Conservation (phyloP, 2,329 filamentous ascomycete genomes). For the Paecilomyces variotii region DNA sequence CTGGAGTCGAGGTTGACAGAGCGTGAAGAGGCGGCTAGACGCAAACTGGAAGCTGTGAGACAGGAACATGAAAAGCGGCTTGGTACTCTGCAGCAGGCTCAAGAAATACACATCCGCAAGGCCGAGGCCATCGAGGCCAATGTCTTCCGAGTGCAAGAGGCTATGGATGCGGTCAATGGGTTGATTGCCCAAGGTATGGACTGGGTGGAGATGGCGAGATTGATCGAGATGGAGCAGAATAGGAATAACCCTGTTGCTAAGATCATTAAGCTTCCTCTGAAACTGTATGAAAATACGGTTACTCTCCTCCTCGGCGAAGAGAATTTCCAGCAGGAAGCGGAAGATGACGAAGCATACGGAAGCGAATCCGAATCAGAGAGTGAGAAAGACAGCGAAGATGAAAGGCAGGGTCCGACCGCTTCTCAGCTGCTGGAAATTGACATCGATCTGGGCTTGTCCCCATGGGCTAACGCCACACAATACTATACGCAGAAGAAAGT, state of each 20-base stretch:
- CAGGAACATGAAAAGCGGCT: constrained; percentile 79
- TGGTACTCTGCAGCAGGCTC: constrained; percentile 71
- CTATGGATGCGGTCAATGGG: constrained; percentile 84
- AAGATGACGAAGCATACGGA: constrained; percentile 41
- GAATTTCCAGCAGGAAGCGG: constrained; percentile 54
- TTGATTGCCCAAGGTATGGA: constrained; percentile 94
- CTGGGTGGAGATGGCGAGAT: constrained; percentile 81
- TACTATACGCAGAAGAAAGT: constrained; percentile 86
- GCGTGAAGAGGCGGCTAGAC: constrained; percentile 69
- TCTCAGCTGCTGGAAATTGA: constrained; percentile 60
- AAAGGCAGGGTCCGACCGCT: constrained; percentile 14
- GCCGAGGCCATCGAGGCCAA: constrained; percentile 88
- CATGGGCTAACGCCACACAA: constrained; percentile 81
- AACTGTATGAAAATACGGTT: constrained; percentile 80
- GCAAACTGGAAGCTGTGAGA: constrained; percentile 76
- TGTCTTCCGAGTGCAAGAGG: constrained; percentile 82
- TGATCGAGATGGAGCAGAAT: constrained; percentile 81
- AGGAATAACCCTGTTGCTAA: constrained; percentile 76
- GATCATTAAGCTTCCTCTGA: constrained; percentile 78
- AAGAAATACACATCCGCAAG: constrained; percentile 77
- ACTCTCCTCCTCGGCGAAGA: constrained; percentile 71
- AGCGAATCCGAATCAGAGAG: constrained; percentile 19
- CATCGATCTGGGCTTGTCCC: constrained; percentile 71
- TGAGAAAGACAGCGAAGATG: constrained; percentile 12
- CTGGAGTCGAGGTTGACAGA: constrained; percentile 76